phyloP scores from a whole-genome alignment of 31 red algal species.

The Odonthalia washingtoniensis region DNA sequence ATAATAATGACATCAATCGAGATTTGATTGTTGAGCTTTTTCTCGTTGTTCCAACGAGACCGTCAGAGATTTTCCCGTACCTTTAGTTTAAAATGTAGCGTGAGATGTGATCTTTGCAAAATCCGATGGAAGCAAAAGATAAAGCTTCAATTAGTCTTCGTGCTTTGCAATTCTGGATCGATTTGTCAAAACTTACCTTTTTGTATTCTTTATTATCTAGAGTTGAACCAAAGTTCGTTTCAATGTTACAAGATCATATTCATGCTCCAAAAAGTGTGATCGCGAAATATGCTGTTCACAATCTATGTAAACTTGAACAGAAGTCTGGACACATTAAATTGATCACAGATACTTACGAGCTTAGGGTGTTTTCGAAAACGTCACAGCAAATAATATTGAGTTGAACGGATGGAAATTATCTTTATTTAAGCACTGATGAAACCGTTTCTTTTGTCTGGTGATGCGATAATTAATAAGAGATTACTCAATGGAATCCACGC shows the following conservation, averaged over 20 bases:
- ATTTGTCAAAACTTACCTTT: slow-evolving; percentile 92
- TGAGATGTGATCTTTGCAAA: slow-evolving; percentile 81
- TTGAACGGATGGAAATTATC: slow-evolving; percentile 48
- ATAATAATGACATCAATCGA: slow-evolving; percentile 58
- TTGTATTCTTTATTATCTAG: slow-evolving; percentile 70
- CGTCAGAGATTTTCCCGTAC: slow-evolving; percentile 93
- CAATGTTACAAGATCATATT: no score
- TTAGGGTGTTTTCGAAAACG: background rate
- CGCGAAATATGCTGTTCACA: slow-evolving; percentile 50
- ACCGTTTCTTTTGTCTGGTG: slow-evolving; percentile 49
- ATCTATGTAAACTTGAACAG: slow-evolving; percentile 93
- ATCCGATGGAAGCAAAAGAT: no score
- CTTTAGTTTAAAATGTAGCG: slow-evolving; percentile 84
- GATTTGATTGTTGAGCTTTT: no score
- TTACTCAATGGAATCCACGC: background rate
- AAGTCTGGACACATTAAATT: slow-evolving; percentile 27
- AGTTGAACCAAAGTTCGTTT: slow-evolving; percentile 81
- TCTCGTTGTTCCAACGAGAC: slow-evolving; percentile 90
- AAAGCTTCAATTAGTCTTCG: slow-evolving; percentile 67
- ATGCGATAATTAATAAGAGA: no score
- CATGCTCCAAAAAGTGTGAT: slow-evolving; percentile 17
- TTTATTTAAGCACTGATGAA: slow-evolving; percentile 45
- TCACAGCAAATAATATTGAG: slow-evolving; percentile 32
- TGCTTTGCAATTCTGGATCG: slow-evolving; percentile 97
- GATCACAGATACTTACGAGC: slow-evolving; percentile 31